Evolutionary conservation across 139 green algal genomes (phyloP).

Genomic region (Chlamydomonas sp.): DNA sequence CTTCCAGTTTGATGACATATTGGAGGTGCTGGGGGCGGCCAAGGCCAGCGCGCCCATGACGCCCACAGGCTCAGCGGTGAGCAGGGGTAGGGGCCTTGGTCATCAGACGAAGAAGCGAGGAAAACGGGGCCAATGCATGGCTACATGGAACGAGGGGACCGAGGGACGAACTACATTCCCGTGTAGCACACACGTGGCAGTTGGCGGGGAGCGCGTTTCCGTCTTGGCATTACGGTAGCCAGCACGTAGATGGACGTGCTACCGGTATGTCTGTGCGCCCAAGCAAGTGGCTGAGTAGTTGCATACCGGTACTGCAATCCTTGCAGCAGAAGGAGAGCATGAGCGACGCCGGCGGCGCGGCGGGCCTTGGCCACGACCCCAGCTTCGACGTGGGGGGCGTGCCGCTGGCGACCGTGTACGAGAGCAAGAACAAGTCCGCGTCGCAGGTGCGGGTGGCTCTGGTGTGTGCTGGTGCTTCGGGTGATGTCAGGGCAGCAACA

Average conservation of each 20-base stretch:
- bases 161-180: too few species aligned
- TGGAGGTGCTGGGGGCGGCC: conserved; percentile 41
- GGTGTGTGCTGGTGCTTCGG: not conserved
- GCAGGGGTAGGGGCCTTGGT: not conserved
- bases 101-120: too few species aligned
- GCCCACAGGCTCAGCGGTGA: conserved; percentile 28
- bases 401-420: conserved; percentile 35
- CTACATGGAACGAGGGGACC: too few species aligned
- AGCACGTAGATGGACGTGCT: too few species aligned
- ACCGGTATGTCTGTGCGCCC: too few species aligned
- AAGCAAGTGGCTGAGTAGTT: not conserved
- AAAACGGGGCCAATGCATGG: too few species aligned
- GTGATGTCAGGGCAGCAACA: not conserved
- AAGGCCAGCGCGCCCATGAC: conserved; percentile 20
- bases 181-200: too few species aligned
- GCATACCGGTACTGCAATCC: conserved; percentile 1
- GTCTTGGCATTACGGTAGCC: too few species aligned
- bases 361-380: conserved; percentile 1
- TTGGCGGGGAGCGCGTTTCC: too few species aligned
- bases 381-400: conserved; percentile 17
- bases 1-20: conserved; percentile 58
- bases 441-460: not conserved
- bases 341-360: not conserved
- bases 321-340: not conserved
- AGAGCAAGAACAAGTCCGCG: not conserved